Percentiles rank a stretch among this genome's conserved stretches.
phyloP scores from a whole-genome alignment of 139 green algal species.

The Diplosphaera chodatii region DNA sequence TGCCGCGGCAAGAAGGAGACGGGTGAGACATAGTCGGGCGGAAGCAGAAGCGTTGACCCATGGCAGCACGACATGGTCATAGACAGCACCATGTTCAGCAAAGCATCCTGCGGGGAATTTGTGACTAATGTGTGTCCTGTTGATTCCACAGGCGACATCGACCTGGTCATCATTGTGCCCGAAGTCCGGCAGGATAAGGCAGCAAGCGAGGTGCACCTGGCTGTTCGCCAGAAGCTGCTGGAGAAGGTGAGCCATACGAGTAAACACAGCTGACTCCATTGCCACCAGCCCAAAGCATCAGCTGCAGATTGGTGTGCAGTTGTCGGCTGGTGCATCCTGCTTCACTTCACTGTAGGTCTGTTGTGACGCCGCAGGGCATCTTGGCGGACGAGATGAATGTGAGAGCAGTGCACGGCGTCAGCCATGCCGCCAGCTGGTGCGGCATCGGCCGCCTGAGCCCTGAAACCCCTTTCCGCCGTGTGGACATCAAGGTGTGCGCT shows the following conservation, averaged over 20 bases:
- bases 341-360: too few relatives aligned
- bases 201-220: background rate
- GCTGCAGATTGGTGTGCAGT: too few relatives aligned
- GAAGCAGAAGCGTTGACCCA: background rate
- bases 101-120: too few relatives aligned
- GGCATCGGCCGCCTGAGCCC: background rate
- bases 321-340: too few relatives aligned
- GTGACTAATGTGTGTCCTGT: too few relatives aligned
- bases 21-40: too few relatives aligned
- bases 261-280: too few relatives aligned
- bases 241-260: too few relatives aligned
- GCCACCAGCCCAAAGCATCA: too few relatives aligned
- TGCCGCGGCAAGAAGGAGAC: background rate
- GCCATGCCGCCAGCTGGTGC: background rate
- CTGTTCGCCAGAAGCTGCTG: background rate
- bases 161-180: background rate
- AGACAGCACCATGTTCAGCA: too few relatives aligned
- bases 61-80: background rate
- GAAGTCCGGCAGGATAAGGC: background rate
- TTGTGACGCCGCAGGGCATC: background rate
- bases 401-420: background rate
- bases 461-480: background rate
- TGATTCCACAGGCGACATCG: background rate
- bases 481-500: background rate
- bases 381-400: background rate